Evolutionary conservation across 2,329 filamentous ascomycete species (phyloP).

Genomic region (Hypoxylon sp.): DNA sequence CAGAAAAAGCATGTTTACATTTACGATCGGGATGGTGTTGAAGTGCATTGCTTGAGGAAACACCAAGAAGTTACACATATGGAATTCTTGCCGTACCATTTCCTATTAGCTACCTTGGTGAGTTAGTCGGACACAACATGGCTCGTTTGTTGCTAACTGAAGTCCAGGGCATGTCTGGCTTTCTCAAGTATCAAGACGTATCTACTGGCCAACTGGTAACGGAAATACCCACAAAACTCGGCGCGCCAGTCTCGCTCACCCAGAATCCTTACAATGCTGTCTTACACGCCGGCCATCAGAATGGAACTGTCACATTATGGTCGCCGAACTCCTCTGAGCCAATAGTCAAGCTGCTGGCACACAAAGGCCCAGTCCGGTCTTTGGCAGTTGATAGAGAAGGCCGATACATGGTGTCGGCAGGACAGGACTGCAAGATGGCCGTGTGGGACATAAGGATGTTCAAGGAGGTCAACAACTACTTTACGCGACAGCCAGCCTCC

Average conservation of each 20-base stretch:
- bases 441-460: slow-evolving; percentile 92
- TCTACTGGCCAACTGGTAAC: slow-evolving; percentile 89
- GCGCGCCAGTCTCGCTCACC: slow-evolving; percentile 80
- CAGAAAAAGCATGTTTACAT: slow-evolving; percentile 97
- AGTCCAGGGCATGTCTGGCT: slow-evolving; percentile 76
- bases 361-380: slow-evolving; percentile 86
- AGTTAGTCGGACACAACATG: slow-evolving; percentile 47
- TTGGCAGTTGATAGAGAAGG: slow-evolving; percentile 88
- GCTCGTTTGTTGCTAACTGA: slow-evolving; percentile 32
- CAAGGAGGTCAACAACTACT: slow-evolving; percentile 90
- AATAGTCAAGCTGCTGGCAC: slow-evolving; percentile 88
- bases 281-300: slow-evolving; percentile 91
- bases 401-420: slow-evolving; percentile 93
- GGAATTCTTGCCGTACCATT: slow-evolving; percentile 97
- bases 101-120: slow-evolving; percentile 85
- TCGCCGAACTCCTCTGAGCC: slow-evolving; percentile 89
- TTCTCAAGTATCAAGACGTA: slow-evolving; percentile 81
- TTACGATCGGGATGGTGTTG: slow-evolving; percentile 89
- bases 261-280: slow-evolving; percentile 95
- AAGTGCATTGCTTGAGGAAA: slow-evolving; percentile 89
- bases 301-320: slow-evolving; percentile 94
- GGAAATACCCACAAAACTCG: slow-evolving; percentile 84
- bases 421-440: slow-evolving; percentile 68
- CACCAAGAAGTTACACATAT: slow-evolving; percentile 92
- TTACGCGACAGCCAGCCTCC: slow-evolving; percentile 80